These are phyloP conservation scores for Debaryomyces robertsiae DNA, from an alignment of 1,139 yeast species.

Conservation along the genomic window DNA sequence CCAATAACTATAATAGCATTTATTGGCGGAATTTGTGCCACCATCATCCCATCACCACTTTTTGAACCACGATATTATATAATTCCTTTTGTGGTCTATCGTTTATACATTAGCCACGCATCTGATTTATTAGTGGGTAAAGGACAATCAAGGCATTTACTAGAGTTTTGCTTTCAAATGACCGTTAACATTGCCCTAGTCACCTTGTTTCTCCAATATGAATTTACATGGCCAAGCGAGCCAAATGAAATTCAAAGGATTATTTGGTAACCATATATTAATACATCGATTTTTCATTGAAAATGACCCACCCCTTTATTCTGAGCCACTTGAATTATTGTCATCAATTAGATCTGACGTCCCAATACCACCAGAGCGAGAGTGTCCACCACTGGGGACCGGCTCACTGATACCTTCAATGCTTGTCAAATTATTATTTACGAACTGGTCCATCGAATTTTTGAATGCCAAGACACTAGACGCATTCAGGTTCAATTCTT, in stretches of 20 bases:
- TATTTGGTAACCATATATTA: constrained; percentile 63
- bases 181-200: constrained; percentile 56
- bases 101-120: constrained; percentile 55
- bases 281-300: constrained; percentile 4
- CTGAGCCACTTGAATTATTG: constrained; percentile 3
- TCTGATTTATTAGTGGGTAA: constrained; percentile 19
- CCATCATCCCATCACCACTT: constrained; percentile 85
- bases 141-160: constrained; percentile 34
- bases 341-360: constrained; percentile 5
- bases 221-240: constrained; percentile 72
- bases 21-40: constrained; percentile 54
- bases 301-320: not conserved
- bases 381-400: not conserved
- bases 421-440: constrained; percentile 11
- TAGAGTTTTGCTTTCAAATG: constrained; percentile 66
- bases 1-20: constrained; percentile 47
- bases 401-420: constrained; percentile 19
- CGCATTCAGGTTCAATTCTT: constrained; percentile 22
- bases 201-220: constrained; percentile 57
- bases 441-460: constrained; percentile 14
- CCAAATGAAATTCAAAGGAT: constrained; percentile 67
- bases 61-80: constrained; percentile 94
- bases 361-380: not conserved
- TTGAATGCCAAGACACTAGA: constrained; percentile 8
- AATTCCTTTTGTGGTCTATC: constrained; percentile 74